A percentile compares a stretch with the other conserved stretches of the same genome.
Conservation (phyloP, 2,329 filamentous ascomycete species). For the Aspergillus novoparasiticus region DNA sequence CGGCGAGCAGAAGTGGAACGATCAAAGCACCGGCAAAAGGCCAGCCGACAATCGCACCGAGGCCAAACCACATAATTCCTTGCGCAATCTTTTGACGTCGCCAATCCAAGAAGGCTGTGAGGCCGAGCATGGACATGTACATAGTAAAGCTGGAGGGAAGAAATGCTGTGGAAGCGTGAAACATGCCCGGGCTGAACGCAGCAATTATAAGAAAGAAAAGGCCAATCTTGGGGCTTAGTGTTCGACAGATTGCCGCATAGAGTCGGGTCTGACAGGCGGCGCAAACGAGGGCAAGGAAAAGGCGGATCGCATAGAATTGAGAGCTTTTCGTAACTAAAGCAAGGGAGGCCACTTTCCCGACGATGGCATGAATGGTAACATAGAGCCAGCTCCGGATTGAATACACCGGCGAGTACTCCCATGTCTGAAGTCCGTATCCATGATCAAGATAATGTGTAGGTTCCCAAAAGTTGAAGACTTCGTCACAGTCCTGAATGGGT, state of each 20-base stretch:
- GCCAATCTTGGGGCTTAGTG: conserved; percentile 79
- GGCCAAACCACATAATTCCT: conserved; percentile 88
- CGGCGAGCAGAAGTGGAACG: conserved; percentile 78
- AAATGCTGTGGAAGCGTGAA: conserved; percentile 84
- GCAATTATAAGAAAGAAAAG: conserved; percentile 79
- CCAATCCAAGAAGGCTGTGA: conserved; percentile 90
- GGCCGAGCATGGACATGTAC: conserved; percentile 86
- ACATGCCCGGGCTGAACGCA: conserved; percentile 84
- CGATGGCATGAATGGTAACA: conserved; percentile 73
- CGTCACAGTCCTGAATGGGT: conserved; percentile 96
- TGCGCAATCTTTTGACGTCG: conserved; percentile 75
- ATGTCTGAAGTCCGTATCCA: conserved; percentile 92
- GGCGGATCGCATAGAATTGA: conserved; percentile 88
- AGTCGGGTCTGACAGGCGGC: conserved; percentile 80
- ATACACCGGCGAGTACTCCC: conserved; percentile 96
- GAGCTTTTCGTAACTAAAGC: conserved; percentile 49
- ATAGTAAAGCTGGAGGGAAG: conserved; percentile 95
- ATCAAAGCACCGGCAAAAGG: conserved; percentile 86
- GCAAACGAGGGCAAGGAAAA: conserved; percentile 72
- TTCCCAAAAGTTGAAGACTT: conserved; percentile 99
- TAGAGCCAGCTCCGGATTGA: conserved; percentile 97
- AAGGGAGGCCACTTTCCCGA: conserved; percentile 68
- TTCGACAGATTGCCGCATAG: conserved; percentile 74
- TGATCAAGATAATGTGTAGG: conserved; percentile 92
- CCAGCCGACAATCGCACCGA: conserved; percentile 87